Percentiles rank a stretch among this genome's conserved stretches.
Conservation (phyloP, 306 rosid genomes). For the Rosa chinensis region DNA sequence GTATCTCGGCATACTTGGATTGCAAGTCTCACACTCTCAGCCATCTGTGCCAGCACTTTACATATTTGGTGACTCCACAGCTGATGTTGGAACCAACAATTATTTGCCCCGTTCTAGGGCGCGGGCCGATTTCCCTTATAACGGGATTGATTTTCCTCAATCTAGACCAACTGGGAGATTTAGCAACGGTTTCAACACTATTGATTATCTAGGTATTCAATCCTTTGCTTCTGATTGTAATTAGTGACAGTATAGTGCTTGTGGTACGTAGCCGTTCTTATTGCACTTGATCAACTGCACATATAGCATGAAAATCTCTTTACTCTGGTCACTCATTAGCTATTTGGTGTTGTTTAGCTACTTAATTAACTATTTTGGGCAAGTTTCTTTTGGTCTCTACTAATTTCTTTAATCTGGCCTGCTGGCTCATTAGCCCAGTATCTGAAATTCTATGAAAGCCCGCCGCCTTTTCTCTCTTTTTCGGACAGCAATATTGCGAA, state of each 20-base stretch:
- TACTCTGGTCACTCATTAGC: background rate
- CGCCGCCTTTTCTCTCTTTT: slow-evolving; percentile 27
- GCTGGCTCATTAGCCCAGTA: slow-evolving; percentile 4
- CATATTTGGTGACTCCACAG: slow-evolving; percentile 33
- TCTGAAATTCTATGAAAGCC: slow-evolving; percentile 19
- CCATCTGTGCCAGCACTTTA: slow-evolving; percentile 4
- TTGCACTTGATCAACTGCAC: background rate
- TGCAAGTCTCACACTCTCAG: background rate
- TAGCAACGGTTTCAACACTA: slow-evolving; percentile 29
- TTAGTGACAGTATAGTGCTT: background rate
- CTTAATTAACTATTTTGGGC: background rate
- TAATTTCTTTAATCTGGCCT: background rate
- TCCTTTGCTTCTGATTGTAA: background rate
- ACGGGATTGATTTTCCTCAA: slow-evolving; percentile 29
- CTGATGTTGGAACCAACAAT: slow-evolving; percentile 30
- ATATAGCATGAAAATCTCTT: background rate
- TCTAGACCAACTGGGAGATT: slow-evolving; percentile 27
- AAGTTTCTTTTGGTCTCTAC: background rate
- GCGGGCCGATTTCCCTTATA: background rate
- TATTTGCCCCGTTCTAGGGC: slow-evolving; percentile 1
- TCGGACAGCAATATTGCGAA: background rate
- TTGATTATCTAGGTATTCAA: slow-evolving; percentile 16
- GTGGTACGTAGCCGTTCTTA: background rate
- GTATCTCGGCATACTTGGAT: background rate
- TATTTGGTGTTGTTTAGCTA: background rate